A percentile compares a stretch with the other conserved stretches of the same genome.
Evolutionary conservation across 768 basidiomycete genomes (phyloP).

Genomic region (Calocera cornea): DNA sequence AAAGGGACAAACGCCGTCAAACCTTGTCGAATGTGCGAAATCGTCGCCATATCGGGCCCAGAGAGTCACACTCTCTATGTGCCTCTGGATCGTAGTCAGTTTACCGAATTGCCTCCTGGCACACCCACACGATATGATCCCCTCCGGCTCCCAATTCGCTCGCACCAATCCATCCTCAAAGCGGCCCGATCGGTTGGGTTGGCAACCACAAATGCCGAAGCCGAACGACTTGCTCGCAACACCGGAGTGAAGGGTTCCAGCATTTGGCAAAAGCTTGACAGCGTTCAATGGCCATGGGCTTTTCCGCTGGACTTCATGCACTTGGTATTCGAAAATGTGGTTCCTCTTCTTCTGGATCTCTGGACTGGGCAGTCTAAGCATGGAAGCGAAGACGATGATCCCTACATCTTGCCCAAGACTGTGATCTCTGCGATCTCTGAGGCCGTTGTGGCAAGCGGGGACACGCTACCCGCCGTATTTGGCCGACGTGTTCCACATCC

Average conservation of each 20-base stretch:
- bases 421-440: slow-evolving; percentile 33
- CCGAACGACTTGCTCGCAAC: slow-evolving; percentile 18
- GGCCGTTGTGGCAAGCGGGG: slow-evolving; percentile 23
- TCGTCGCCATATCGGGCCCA: slow-evolving; percentile 20
- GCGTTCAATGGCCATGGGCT: slow-evolving; percentile 20
- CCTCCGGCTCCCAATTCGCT: slow-evolving; percentile 21
- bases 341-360: slow-evolving; percentile 30
- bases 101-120: slow-evolving; percentile 14
- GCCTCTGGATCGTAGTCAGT: slow-evolving; percentile 7
- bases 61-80: neutral
- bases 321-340: slow-evolving; percentile 34
- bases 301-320: slow-evolving; percentile 41
- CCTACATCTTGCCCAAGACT: slow-evolving; percentile 18
- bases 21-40: slow-evolving; percentile 30
- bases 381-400: slow-evolving; percentile 21
- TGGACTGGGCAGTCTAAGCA: slow-evolving; percentile 34
- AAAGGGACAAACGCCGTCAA: slow-evolving; percentile 31
- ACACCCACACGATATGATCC: slow-evolving; percentile 21
- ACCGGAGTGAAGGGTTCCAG: slow-evolving; percentile 28
- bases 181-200: slow-evolving; percentile 19
- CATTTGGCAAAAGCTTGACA: slow-evolving; percentile 19
- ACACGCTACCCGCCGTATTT: slow-evolving; percentile 29
- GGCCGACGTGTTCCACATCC: slow-evolving; percentile 13
- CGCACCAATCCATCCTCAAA: slow-evolving; percentile 15
- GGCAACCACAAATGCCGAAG: slow-evolving; percentile 16